A percentile compares a stretch with the other conserved stretches of the same genome.
Evolutionary conservation across 257 asterid species (phyloP).

Genomic region (Paraleonurus japonicus): DNA sequence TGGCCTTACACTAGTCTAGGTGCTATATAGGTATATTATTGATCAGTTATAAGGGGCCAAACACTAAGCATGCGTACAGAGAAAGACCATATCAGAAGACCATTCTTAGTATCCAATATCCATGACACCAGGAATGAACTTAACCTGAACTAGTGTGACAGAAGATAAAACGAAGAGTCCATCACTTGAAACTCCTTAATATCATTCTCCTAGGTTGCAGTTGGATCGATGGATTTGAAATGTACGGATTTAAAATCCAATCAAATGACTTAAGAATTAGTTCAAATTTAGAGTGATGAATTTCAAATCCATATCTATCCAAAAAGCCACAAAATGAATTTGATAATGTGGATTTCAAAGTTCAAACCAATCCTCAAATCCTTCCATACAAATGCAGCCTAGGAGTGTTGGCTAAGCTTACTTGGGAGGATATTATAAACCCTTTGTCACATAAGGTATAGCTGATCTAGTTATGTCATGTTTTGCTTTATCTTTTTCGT

Average conservation of each 20-base stretch:
- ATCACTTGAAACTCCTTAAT: neutral
- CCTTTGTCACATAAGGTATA: neutral
- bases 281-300: neutral
- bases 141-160: neutral
- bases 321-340: neutral
- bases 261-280: neutral
- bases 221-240: neutral
- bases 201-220: neutral
- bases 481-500: neutral
- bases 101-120: neutral
- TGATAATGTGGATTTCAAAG: neutral
- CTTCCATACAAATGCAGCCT: neutral
- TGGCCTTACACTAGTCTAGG: neutral
- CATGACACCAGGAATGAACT: conserved; percentile 8
- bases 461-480: neutral
- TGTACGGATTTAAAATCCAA: neutral
- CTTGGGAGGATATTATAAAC: neutral
- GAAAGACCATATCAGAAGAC: neutral
- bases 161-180: conserved; percentile 4
- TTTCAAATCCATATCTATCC: neutral
- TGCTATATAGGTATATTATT: neutral
- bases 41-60: neutral
- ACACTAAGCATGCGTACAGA: neutral
- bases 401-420: neutral
- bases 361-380: neutral